Evolutionary conservation across 148 eudicot species (phyloP), one percentile per base, ranked within the genome.

Genomic region (Hydrangea macrophylla): DNA sequence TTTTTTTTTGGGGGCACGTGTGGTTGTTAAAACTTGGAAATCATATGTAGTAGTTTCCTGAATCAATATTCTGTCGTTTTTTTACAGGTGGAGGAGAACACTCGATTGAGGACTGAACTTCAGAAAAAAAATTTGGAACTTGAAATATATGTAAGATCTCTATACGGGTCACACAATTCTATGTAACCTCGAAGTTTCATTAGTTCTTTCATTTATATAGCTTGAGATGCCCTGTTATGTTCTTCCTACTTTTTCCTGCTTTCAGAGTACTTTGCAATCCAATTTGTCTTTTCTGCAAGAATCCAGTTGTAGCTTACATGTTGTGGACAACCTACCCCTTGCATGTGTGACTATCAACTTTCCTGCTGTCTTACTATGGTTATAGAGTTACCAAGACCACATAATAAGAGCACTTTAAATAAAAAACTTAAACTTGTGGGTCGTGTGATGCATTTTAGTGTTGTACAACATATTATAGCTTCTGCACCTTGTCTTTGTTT

Each of bases 1-100:
- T 8, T 45, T 32, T 33, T 30, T 18, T n/a, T n/a, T n/a, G n/a
- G 25, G 45, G 37, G 12, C 48, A 35, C 30, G 7, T 18, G 25
- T 60, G 37, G 12, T 60, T 42, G 42, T 8, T 32, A 17, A 42
- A 26, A 45, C n/a, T 45, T 42, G 22, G 35, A 1, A 31, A 26
- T 48, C 24, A n/a, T n/a, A n/a, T 40, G 48, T 24, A 28, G 22
- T 30, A 9, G 48, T 1, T 35, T 63, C 2, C 63, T 61, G 30
- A 54, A 60, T 59, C 50, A 39, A 60, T 55, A 18, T 64, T 39
- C n/a, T 45, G 51, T 71, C 28, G n/a, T 60, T 68, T 32, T n/a
- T 73, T 82, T 17, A 24, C 86, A 90, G 98, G 89, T 72, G 32
- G 96, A 93, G 77, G 98, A 90, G 84, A 90, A 85, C 70, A 80